Evolutionary conservation across 2,329 filamentous ascomycete species (phyloP).

Genomic region (Ophiostoma triangulosporum): DNA sequence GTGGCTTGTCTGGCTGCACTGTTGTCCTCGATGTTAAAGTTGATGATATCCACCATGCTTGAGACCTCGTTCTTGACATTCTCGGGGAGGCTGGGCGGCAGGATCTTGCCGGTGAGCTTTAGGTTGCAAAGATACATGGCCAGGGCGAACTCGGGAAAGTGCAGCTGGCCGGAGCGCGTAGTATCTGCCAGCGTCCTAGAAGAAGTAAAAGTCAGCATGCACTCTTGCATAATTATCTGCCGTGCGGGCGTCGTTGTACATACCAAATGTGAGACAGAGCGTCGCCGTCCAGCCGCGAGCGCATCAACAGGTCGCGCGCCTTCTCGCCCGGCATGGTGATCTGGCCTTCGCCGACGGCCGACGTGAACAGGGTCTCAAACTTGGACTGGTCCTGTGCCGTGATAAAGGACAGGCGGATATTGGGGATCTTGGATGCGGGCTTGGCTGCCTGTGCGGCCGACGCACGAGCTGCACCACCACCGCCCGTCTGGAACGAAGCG

Average conservation of each 20-base stretch:
- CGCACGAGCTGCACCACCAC: conserved; percentile 25
- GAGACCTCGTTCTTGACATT: conserved; percentile 92
- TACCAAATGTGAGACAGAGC: conserved; percentile 89
- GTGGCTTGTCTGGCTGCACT: conserved; percentile 32
- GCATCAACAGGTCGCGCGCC: conserved; percentile 74
- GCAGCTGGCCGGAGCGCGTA: conserved; percentile 86
- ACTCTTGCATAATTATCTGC: not conserved
- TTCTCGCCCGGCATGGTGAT: conserved; percentile 85
- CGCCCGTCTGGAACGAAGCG: conserved; percentile 47
- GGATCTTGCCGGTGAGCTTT: conserved; percentile 70
- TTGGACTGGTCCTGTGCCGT: conserved; percentile 89
- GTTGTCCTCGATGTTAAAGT: conserved; percentile 78
- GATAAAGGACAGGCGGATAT: conserved; percentile 88
- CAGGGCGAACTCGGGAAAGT: conserved; percentile 94
- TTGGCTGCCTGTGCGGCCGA: conserved; percentile 31
- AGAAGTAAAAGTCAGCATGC: not conserved
- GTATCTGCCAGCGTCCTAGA: conserved; percentile 80
- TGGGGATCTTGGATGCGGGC: conserved; percentile 67
- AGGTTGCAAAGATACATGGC: conserved; percentile 98
- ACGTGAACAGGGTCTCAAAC: conserved; percentile 96
- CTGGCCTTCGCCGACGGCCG: conserved; percentile 71
- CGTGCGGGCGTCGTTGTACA: conserved; percentile 14
- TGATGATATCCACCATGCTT: conserved; percentile 99
- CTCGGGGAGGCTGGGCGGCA: conserved; percentile 66
- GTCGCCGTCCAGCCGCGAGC: conserved; percentile 77